Evolutionary conservation across 225 moss, liverwort and hornwort species (phyloP).

Genomic region (Anthoceros angustus): DNA sequence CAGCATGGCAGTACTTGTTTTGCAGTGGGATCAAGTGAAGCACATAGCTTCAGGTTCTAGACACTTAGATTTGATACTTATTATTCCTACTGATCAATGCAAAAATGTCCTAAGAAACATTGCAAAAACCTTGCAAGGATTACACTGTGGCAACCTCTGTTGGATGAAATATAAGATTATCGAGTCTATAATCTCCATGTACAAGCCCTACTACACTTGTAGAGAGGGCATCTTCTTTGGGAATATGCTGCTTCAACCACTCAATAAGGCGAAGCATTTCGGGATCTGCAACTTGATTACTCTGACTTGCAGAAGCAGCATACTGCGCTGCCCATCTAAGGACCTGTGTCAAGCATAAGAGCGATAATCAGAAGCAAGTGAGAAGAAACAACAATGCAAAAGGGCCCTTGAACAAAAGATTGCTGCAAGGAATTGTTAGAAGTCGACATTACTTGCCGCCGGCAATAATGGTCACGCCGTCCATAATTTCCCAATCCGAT

Average conservation of each 20-base stretch:
- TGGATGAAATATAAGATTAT: constrained; percentile 83
- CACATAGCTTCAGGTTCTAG: too few relatives aligned
- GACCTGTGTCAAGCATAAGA: constrained; percentile 29
- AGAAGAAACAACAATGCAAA: background rate
- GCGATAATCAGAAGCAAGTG: background rate
- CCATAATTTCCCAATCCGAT: constrained; percentile 72
- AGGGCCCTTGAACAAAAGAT: background rate
- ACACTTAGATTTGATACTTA: too few relatives aligned
- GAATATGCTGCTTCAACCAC: constrained; percentile 69
- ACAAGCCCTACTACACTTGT: constrained; percentile 59
- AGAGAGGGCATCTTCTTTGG: constrained; percentile 52
- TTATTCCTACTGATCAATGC: background rate
- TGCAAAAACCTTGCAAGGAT: background rate
- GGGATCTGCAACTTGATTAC: constrained; percentile 66
- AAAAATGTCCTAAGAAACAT: background rate
- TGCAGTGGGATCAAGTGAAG: too few relatives aligned
- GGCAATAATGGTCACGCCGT: constrained; percentile 70
- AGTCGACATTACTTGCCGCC: constrained; percentile 51
- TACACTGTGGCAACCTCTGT: constrained; percentile 35
- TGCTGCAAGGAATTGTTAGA: too few relatives aligned
- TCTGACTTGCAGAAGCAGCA: constrained; percentile 55
- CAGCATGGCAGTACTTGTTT: too few relatives aligned
- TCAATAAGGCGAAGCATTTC: constrained; percentile 53
- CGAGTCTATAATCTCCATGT: constrained; percentile 86
- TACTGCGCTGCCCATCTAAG: constrained; percentile 92